These are phyloP conservation scores for Canavalia gladiata DNA, from an alignment of 306 rosid genomes.

Conservation along the genomic window DNA sequence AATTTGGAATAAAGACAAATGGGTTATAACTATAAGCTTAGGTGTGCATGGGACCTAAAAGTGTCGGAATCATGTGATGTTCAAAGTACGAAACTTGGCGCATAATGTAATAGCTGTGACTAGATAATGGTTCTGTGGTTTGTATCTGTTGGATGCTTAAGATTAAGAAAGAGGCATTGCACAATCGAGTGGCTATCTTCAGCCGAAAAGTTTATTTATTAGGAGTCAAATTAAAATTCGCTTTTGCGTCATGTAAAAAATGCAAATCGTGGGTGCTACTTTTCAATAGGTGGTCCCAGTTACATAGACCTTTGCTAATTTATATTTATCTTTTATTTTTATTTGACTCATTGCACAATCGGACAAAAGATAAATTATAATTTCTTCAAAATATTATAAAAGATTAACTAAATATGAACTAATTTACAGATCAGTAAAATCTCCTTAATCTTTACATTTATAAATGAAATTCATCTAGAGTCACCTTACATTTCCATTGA, in stretches of 20 bases:
- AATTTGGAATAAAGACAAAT: not conserved
- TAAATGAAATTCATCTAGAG: no score
- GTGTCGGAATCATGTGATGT: conserved; percentile 37
- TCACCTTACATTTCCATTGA: no score
- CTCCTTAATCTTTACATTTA: no score
- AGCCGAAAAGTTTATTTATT: not conserved
- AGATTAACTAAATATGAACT: no score
- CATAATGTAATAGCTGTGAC: not conserved
- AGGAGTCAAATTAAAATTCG: not conserved
- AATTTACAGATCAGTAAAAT: no score
- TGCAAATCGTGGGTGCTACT: not conserved
- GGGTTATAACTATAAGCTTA: not conserved
- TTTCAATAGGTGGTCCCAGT: not conserved
- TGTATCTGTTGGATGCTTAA: not conserved
- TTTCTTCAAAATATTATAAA: no score
- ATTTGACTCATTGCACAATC: not conserved
- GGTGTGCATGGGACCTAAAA: conserved; percentile 3
- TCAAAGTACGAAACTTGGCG: not conserved
- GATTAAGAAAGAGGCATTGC: not conserved
- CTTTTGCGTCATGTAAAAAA: not conserved
- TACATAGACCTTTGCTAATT: not conserved
- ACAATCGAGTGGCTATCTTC: not conserved
- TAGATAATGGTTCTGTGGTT: conserved; percentile 13
- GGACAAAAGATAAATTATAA: not conserved
- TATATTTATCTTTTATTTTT: not conserved